Evolutionary conservation across 257 asterid genomes (phyloP).

Genomic region (Salvia splendens): DNA sequence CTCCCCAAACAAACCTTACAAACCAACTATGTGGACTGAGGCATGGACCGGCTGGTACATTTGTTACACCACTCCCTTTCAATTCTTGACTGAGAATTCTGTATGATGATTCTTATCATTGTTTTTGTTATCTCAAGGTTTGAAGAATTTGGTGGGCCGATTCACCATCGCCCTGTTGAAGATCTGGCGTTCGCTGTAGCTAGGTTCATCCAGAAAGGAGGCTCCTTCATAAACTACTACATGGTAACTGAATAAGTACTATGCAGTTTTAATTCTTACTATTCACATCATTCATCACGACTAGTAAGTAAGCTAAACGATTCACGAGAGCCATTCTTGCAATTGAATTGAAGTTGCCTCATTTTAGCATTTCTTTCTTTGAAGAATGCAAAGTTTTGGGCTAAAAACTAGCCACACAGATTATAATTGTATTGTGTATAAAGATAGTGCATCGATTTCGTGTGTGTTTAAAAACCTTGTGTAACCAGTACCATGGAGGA

Average conservation of each 20-base stretch:
- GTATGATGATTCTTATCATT: not conserved
- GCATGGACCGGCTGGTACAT: constrained; percentile 98
- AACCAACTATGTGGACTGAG: constrained; percentile 93
- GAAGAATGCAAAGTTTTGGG: too few relatives aligned
- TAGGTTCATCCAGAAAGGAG: constrained; percentile 92
- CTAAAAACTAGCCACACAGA: not conserved
- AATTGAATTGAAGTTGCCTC: too few relatives aligned
- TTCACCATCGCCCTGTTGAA: constrained; percentile 93
- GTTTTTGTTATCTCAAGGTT: constrained; percentile 49
- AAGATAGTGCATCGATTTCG: constrained; percentile 1
- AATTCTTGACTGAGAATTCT: constrained; percentile 4
- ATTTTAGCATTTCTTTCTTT: too few relatives aligned
- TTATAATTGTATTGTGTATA: not conserved
- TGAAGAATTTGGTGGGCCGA: constrained; percentile 82
- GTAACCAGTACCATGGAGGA: constrained; percentile 87
- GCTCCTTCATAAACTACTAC: constrained; percentile 89
- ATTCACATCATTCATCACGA: not conserved
- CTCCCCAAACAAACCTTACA: constrained; percentile 86
- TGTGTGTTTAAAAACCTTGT: not conserved
- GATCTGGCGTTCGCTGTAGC: constrained; percentile 94
- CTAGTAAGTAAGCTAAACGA: not conserved
- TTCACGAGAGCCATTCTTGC: too few relatives aligned
- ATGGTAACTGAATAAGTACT: constrained; percentile 50
- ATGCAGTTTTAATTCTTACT: not conserved
- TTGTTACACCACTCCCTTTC: not conserved